phyloP scores from a whole-genome alignment of 2,329 filamentous ascomycete species.

The Pseudocercospora crystallina region DNA sequence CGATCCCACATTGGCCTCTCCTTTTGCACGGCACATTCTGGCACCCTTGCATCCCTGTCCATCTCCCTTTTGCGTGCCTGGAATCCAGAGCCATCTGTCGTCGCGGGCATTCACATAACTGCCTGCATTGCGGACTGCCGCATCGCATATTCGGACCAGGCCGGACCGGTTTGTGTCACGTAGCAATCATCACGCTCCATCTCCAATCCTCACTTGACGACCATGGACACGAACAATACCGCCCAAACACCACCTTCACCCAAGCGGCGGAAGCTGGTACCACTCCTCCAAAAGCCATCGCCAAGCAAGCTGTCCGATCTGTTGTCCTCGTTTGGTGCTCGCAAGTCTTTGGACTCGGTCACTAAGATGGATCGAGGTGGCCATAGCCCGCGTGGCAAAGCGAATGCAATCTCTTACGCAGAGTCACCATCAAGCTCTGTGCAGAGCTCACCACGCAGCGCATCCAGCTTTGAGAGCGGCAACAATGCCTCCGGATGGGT shows the following conservation, averaged over 20 bases:
- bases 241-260: slow-evolving; percentile 17
- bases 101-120: background rate
- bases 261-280: slow-evolving; percentile 24
- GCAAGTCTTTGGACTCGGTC: slow-evolving; percentile 26
- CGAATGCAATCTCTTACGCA: slow-evolving; percentile 21
- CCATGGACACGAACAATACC: background rate
- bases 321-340: slow-evolving; percentile 30
- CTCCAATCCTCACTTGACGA: background rate
- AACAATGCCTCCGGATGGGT: background rate
- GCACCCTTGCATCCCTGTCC: too few relatives aligned
- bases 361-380: slow-evolving; percentile 26
- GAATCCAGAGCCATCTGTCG: too few relatives aligned
- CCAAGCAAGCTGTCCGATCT: slow-evolving; percentile 23
- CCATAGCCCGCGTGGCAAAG: slow-evolving; percentile 14
- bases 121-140: background rate
- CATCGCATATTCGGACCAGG: background rate
- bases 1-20: too few relatives aligned
- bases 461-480: slow-evolving; percentile 14
- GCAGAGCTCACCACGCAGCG: slow-evolving; percentile 11
- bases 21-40: too few relatives aligned
- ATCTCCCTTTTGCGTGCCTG: too few relatives aligned
- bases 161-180: background rate
- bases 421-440: slow-evolving; percentile 22
- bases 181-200: background rate
- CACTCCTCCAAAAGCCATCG: slow-evolving; percentile 16